These are phyloP conservation scores for Helotiales sp. DNA, from an alignment of 2,329 filamentous ascomycete genomes.

Conservation along the genomic window DNA sequence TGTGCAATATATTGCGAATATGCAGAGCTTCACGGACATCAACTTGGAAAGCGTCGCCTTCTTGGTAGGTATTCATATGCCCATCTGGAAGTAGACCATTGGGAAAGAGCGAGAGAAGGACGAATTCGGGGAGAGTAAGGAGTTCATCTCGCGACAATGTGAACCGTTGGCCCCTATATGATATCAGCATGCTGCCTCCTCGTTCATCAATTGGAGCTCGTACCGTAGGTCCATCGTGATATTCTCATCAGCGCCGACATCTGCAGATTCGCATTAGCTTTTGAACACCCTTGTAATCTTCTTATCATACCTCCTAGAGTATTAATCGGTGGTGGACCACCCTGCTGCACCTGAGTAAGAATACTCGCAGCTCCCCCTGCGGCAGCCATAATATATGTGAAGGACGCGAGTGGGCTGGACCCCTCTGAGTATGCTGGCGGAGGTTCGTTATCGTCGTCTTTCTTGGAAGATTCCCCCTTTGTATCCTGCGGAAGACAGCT, in stretches of 20 bases:
- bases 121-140: conserved; percentile 94
- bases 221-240: conserved; percentile 95
- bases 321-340: conserved; percentile 82
- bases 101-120: conserved; percentile 94
- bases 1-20: conserved; percentile 42
- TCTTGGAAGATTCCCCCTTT: conserved; percentile 76
- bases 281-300: conserved; percentile 1
- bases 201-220: conserved; percentile 35
- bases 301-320: conserved; percentile 75
- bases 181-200: conserved; percentile 38
- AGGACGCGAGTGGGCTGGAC: conserved; percentile 87
- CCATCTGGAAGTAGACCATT: conserved; percentile 98
- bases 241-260: conserved; percentile 88
- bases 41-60: conserved; percentile 93
- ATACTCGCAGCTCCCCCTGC: conserved; percentile 97
- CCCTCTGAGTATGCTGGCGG: conserved; percentile 97
- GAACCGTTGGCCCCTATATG: conserved; percentile 82
- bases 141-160: conserved; percentile 94
- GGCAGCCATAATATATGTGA: conserved; percentile 97
- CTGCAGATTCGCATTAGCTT: conserved; percentile 47
- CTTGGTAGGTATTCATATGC: conserved; percentile 90
- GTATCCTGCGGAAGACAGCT: conserved; percentile 80
- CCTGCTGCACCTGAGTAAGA: conserved; percentile 98
- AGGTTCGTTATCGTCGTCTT: conserved; percentile 85
- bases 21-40: conserved; percentile 72